Evolutionary conservation across 2,329 filamentous ascomycete genomes (phyloP).

Genomic region (Celoporthe dispersa): DNA sequence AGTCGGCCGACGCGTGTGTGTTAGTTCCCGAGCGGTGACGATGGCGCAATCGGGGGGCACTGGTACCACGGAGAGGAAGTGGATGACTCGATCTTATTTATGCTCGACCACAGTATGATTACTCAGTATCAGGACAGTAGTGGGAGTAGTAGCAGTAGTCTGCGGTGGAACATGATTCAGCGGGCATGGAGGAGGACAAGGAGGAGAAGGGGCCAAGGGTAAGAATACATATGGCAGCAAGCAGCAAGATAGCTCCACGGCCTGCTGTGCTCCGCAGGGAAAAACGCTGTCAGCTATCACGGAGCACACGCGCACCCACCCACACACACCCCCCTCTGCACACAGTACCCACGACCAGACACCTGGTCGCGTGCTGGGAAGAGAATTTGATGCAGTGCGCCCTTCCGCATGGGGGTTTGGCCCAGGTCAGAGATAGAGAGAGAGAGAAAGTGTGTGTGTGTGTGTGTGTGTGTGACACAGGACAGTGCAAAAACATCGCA

Average conservation of each 20-base stretch:
- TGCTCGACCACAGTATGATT: constrained; percentile 12
- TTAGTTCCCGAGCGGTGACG: constrained; percentile 12
- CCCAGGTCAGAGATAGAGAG: not conserved
- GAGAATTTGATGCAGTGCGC: not conserved
- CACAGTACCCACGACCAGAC: not conserved
- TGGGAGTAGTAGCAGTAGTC: not conserved
- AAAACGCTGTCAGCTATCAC: not conserved
- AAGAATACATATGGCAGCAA: constrained; percentile 1
- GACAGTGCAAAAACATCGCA: not conserved
- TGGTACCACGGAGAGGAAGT: not conserved
- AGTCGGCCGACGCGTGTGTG: constrained; percentile 20
- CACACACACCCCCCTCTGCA: no score
- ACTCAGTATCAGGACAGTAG: constrained; percentile 4
- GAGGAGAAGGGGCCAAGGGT: not conserved
- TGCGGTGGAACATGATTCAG: constrained; percentile 5
- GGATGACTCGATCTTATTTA: constrained; percentile 20
- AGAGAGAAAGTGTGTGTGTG: no score
- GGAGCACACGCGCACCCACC: not conserved
- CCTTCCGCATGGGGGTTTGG: not conserved
- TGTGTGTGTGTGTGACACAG: no score
- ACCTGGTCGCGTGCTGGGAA: not conserved
- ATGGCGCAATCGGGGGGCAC: constrained; percentile 25
- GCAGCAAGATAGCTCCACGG: not conserved
- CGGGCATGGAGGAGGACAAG: not conserved
- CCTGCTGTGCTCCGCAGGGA: constrained; percentile 4